These are phyloP conservation scores for Fomes fomentarius DNA, from an alignment of 1,284 basidiomycete genomes.

Conservation along the genomic window DNA sequence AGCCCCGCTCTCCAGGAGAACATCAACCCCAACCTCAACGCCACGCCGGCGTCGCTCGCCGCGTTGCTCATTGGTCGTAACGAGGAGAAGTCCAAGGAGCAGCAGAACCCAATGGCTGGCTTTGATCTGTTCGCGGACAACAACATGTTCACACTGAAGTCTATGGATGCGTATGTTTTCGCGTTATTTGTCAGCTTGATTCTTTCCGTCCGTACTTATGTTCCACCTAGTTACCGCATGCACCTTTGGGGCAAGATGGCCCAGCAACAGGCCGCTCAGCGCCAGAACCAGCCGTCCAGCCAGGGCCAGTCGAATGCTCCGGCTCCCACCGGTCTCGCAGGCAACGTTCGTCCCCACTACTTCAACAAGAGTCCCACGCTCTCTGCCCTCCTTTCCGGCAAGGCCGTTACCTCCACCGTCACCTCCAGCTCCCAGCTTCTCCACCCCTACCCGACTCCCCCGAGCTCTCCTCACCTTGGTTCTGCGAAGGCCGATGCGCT, in stretches of 20 bases:
- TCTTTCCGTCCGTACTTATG: constrained; percentile 6
- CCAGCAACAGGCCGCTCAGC: constrained; percentile 32
- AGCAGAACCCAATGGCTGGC: constrained; percentile 24
- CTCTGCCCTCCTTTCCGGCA: constrained; percentile 54
- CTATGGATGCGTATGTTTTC: constrained; percentile 67
- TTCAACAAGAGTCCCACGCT: constrained; percentile 43
- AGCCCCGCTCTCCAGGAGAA: constrained; percentile 66
- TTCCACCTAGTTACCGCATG: constrained; percentile 63
- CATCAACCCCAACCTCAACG: constrained; percentile 78
- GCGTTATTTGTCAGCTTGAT: background rate
- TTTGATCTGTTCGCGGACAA: constrained; percentile 76
- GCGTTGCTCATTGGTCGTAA: constrained; percentile 14
- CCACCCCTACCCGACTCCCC: constrained; percentile 36
- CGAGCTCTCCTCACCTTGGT: constrained; percentile 33
- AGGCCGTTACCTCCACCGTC: constrained; percentile 29
- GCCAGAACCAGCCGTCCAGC: constrained; percentile 34
- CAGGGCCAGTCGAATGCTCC: constrained; percentile 20
- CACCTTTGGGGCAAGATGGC: constrained; percentile 89
- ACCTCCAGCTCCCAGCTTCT: constrained; percentile 8
- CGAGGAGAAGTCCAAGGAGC: constrained; percentile 29
- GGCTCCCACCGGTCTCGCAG: constrained; percentile 50
- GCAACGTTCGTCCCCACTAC: constrained; percentile 57
- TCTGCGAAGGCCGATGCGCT: constrained; percentile 27
- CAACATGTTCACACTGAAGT: constrained; percentile 83
- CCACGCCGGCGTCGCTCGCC: constrained; percentile 21